Evolutionary conservation across 2,329 filamentous ascomycete species (phyloP).

Genomic region (Aspergillus brasiliensis): DNA sequence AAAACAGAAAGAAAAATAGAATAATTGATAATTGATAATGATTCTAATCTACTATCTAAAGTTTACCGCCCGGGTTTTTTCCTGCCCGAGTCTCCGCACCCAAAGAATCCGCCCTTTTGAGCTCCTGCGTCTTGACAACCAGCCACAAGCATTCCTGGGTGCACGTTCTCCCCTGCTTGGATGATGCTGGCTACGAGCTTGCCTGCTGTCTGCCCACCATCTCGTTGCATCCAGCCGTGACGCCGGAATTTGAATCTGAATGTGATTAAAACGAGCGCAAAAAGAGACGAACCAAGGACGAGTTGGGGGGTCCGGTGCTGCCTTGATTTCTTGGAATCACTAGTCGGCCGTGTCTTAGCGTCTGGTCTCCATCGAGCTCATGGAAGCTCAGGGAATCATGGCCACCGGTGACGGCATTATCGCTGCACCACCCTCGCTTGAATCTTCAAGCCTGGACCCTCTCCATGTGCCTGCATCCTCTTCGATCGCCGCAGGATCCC

Average conservation of each 20-base stretch:
- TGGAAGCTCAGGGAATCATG: slow-evolving; percentile 14
- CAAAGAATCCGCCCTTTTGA: neutral
- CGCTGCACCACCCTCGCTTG: slow-evolving; percentile 5
- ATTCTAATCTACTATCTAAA: too few species aligned
- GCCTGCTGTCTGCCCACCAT: neutral
- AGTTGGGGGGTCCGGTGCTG: neutral
- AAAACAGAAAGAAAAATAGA: too few species aligned
- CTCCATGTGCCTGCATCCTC: slow-evolving; percentile 19
- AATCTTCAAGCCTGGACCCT: slow-evolving; percentile 12
- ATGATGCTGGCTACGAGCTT: slow-evolving; percentile 11
- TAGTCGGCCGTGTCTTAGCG: slow-evolving; percentile 13
- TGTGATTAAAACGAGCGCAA: neutral
- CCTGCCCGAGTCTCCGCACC: neutral
- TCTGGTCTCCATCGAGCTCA: slow-evolving; percentile 14
- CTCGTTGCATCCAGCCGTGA: neutral
- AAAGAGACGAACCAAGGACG: neutral
- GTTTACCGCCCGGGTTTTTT: neutral
- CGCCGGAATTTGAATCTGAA: neutral
- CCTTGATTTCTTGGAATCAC: neutral
- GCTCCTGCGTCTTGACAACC: slow-evolving; percentile 9
- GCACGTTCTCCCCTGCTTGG: slow-evolving; percentile 19
- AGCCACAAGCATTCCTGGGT: slow-evolving; percentile 16
- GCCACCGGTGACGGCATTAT: slow-evolving; percentile 16
- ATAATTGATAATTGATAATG: too few species aligned
- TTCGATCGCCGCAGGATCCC: slow-evolving; percentile 19